These are phyloP conservation scores for Pichia thaimueangensis DNA, from an alignment of 805 yeast species.

Conservation along the genomic window DNA sequence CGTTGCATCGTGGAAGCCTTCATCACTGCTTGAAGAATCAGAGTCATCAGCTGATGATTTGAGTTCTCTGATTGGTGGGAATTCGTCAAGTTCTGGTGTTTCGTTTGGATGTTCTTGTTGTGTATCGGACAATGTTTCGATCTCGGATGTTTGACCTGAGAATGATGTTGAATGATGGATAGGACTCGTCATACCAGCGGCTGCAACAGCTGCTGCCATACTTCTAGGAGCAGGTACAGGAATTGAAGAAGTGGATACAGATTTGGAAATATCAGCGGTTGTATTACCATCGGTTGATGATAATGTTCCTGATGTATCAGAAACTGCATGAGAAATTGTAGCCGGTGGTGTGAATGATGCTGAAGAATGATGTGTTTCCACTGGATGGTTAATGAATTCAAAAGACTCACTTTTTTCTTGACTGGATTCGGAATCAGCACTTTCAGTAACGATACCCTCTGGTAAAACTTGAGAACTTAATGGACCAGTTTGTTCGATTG, in stretches of 20 bases:
- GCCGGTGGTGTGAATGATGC: too few species aligned
- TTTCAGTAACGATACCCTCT: slow-evolving; percentile 19
- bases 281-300: not conserved
- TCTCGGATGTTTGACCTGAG: slow-evolving; percentile 1
- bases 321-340: not conserved
- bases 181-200: not conserved
- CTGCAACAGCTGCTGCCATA: not conserved
- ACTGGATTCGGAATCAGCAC: slow-evolving; percentile 14
- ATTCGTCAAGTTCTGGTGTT: slow-evolving; percentile 5
- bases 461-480: slow-evolving; percentile 27
- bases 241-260: too few species aligned
- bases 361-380: too few species aligned
- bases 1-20: slow-evolving; percentile 14
- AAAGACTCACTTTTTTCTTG: slow-evolving; percentile 38
- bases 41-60: slow-evolving; percentile 3
- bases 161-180: not conserved
- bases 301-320: not conserved
- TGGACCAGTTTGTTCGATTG: slow-evolving; percentile 27
- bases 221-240: slow-evolving; percentile 11
- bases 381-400: slow-evolving; percentile 48
- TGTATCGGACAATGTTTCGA: slow-evolving; percentile 4
- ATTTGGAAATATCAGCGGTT: too few species aligned
- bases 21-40: slow-evolving; percentile 12
- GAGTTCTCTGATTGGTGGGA: slow-evolving; percentile 10
- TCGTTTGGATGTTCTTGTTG: not conserved